Conservation (phyloP, 2,329 filamentous ascomycete species). For the Penicillium concentricum region DNA sequence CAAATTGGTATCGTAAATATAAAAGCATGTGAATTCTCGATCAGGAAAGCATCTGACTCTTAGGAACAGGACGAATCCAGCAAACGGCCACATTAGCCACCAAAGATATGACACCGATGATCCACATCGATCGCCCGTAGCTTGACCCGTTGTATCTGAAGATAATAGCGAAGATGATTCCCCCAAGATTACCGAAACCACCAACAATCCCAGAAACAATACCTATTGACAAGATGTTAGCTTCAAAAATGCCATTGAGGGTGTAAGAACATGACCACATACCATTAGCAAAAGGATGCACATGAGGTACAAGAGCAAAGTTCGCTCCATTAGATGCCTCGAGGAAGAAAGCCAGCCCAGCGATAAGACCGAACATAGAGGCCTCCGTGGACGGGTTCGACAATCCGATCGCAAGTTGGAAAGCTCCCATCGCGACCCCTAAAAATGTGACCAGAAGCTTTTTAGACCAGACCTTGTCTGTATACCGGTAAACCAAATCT, state of each 20-base stretch:
- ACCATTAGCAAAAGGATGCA: slow-evolving; percentile 80
- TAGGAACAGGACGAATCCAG: slow-evolving; percentile 62
- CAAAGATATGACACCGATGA: slow-evolving; percentile 75
- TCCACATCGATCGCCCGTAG: slow-evolving; percentile 73
- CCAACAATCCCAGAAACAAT: slow-evolving; percentile 75
- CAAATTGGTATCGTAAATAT: not conserved
- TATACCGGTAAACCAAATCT: slow-evolving; percentile 56
- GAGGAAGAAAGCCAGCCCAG: slow-evolving; percentile 75
- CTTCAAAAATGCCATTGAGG: not conserved
- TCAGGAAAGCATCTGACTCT: slow-evolving; percentile 44
- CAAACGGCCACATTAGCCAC: slow-evolving; percentile 64
- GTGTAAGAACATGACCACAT: slow-evolving; percentile 24
- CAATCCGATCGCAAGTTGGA: slow-evolving; percentile 64
- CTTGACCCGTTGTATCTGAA: slow-evolving; percentile 71
- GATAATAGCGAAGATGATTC: slow-evolving; percentile 78
- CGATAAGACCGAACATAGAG: slow-evolving; percentile 74
- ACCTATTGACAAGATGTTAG: slow-evolving; percentile 27
- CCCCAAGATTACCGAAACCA: slow-evolving; percentile 78
- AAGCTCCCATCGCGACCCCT: slow-evolving; percentile 56
- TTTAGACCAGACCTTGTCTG: slow-evolving; percentile 59
- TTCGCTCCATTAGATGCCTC: slow-evolving; percentile 84
- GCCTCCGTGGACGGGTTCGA: slow-evolving; percentile 60
- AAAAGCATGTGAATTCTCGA: not conserved
- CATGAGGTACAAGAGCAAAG: slow-evolving; percentile 82
- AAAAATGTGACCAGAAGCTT: slow-evolving; percentile 61